These are phyloP conservation scores for Pichia ethanolica DNA, from an alignment of 805 yeast genomes.

Conservation along the genomic window DNA sequence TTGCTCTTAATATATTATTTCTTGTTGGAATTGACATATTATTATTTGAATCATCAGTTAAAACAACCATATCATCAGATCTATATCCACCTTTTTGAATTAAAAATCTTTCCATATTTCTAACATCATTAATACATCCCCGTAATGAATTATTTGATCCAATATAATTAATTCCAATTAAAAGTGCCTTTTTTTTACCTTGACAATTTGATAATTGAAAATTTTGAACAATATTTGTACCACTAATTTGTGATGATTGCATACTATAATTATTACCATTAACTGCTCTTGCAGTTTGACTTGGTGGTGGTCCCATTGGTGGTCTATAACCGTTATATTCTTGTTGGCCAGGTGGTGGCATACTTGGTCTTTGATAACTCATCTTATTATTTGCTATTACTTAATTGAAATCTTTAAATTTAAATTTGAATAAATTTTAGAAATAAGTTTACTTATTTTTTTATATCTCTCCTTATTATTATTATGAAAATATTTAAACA, in stretches of 20 bases:
- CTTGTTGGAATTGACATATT: conserved; percentile 50
- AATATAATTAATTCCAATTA: conserved; percentile 73
- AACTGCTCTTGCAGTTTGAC: conserved; percentile 14
- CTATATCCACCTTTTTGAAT: conserved; percentile 38
- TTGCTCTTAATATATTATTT: conserved; percentile 65
- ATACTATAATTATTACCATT: conserved; percentile 5
- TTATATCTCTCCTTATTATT: too few relatives aligned
- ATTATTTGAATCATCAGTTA: conserved; percentile 49
- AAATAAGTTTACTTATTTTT: too few relatives aligned
- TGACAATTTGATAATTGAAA: conserved; percentile 59
- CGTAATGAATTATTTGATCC: conserved; percentile 39
- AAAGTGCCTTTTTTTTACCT: conserved; percentile 66
- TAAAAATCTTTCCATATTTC: conserved; percentile 37
- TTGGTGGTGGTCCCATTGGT: conserved; percentile 7
- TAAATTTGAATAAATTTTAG: too few relatives aligned
- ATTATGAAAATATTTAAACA: too few relatives aligned
- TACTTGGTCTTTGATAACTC: neutral
- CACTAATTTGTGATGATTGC: conserved; percentile 23
- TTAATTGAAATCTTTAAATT: too few relatives aligned
- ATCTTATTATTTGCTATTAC: too few relatives aligned
- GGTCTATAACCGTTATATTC: neutral
- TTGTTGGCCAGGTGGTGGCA: neutral
- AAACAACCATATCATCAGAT: conserved; percentile 48
- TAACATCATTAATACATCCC: conserved; percentile 78
- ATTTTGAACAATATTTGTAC: conserved; percentile 25